A percentile compares a stretch with the other conserved stretches of the same genome.
Evolutionary conservation across 1,284 basidiomycete species (phyloP).

Genomic region (Leccinum laetum): DNA sequence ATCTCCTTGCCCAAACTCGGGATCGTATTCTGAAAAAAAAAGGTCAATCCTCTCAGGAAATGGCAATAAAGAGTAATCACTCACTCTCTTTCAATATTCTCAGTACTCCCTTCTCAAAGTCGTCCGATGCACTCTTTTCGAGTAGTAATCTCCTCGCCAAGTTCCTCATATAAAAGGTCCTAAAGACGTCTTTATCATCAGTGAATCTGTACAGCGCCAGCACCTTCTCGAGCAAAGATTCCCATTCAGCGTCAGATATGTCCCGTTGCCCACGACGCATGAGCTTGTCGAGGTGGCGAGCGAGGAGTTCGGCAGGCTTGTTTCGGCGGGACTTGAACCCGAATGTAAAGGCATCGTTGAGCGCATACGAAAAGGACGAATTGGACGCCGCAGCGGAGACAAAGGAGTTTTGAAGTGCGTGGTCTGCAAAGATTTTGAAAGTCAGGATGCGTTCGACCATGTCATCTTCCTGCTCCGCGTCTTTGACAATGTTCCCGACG

Average conservation of each 20-base stretch:
- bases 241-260: conserved; percentile 71
- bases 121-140: conserved; percentile 86
- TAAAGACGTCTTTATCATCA: conserved; percentile 91
- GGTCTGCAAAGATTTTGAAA: conserved; percentile 63
- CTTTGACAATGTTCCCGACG: conserved; percentile 60
- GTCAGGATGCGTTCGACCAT: conserved; percentile 81
- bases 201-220: conserved; percentile 88
- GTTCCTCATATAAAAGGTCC: conserved; percentile 91
- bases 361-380: conserved; percentile 57
- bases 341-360: conserved; percentile 75
- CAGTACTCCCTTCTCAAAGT: conserved; percentile 90
- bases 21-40: conserved; percentile 68
- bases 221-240: conserved; percentile 71
- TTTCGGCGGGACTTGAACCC: conserved; percentile 84
- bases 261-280: conserved; percentile 86
- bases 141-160: conserved; percentile 89
- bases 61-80: conserved; percentile 29
- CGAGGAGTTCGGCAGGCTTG: conserved; percentile 95
- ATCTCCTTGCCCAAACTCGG: conserved; percentile 86
- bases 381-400: conserved; percentile 40
- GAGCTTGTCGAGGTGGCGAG: conserved; percentile 85
- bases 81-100: conserved; percentile 85
- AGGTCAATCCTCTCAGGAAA: neutral
- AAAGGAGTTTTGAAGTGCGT: conserved; percentile 26
- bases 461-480: conserved; percentile 57